Evolutionary conservation across 495 filamentous ascomycete species (phyloP).

Genomic region (Daldinia concentrica): DNA sequence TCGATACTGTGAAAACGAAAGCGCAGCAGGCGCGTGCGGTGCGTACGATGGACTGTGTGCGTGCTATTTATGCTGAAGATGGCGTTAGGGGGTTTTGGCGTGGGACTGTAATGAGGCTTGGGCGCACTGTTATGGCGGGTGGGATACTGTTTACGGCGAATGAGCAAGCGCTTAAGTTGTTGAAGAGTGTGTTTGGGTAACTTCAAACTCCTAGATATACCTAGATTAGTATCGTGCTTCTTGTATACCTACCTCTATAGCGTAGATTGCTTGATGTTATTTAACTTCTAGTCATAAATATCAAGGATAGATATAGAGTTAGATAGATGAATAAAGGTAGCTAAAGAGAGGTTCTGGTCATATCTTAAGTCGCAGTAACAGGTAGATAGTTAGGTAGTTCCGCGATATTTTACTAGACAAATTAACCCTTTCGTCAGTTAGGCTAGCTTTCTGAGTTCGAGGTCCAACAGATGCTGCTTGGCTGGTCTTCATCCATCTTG

Average conservation of each 20-base stretch:
- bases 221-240: not conserved
- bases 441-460: not conserved
- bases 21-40: conserved; percentile 65
- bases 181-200: conserved; percentile 27
- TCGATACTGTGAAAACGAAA: conserved; percentile 73
- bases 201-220: not conserved
- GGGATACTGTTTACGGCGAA: conserved; percentile 73
- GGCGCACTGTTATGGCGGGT: conserved; percentile 69
- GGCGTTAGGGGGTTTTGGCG: conserved; percentile 71
- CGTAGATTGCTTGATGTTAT: too few relatives aligned
- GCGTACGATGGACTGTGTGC: conserved; percentile 62
- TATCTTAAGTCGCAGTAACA: not conserved
- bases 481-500: not conserved
- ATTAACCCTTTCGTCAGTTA: not conserved
- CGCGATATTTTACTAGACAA: not conserved
- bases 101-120: conserved; percentile 73
- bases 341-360: not conserved
- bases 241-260: too few relatives aligned
- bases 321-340: not conserved
- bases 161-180: conserved; percentile 56
- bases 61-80: conserved; percentile 61
- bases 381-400: too few relatives aligned
- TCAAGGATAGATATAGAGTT: not conserved
- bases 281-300: not conserved
- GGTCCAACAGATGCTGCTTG: too few relatives aligned